Base-by-base conservation (phyloP, 1,284 basidiomycete species). In the Phellinidium pouzarii region DNA sequence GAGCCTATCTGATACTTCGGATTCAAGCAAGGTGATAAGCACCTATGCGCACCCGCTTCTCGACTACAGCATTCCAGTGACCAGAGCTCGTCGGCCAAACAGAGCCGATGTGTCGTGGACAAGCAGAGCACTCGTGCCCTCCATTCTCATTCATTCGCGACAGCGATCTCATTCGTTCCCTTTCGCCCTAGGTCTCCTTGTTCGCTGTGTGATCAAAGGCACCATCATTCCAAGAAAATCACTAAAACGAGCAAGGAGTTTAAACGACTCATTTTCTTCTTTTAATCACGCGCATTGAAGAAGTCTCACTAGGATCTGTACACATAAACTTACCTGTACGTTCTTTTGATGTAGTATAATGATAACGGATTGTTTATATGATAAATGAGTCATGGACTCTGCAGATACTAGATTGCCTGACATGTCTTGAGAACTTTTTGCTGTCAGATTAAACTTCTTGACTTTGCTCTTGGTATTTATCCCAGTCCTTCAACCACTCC, bases 401-500 rank as follows among this genome's bases (percentile, higher is more conserved):
- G n/a, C n/a, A n/a, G n/a, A n/a, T n/a, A n/a, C n/a, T n/a, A n/a
- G n/a, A n/a, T n/a, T n/a, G n/a, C n/a, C n/a, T n/a, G n/a, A 41
- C 20, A n/a, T 41, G 7, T 41, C 40, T n/a, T 29, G 45, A 11
- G 26, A 37, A 17, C 6, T 29, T 44, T n/a, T 29, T 44, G 22
- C 45, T 31, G 7, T 31, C 29, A 7, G 12, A 31, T 6, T 7
- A 31, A 31, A 2, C 3, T 40, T 7, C 37, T n/a, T 20, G 8
- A n/a, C 7, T 7, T 17, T 40, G 19, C 37, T 40, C 19, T 7
- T 17, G 47, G 7, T 4, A 26, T n/a, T 9, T 65, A 62, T 4
- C 61, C 68, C 76, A 91, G 61, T 87, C 82, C 62, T 80, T 76
- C 59, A 97, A 65, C 94, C 94, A 98, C 42, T 75, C 77, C 55